These are phyloP conservation scores for Babesia ovis DNA, from an alignment of 169 alveolate genomes.

Conservation along the genomic window DNA sequence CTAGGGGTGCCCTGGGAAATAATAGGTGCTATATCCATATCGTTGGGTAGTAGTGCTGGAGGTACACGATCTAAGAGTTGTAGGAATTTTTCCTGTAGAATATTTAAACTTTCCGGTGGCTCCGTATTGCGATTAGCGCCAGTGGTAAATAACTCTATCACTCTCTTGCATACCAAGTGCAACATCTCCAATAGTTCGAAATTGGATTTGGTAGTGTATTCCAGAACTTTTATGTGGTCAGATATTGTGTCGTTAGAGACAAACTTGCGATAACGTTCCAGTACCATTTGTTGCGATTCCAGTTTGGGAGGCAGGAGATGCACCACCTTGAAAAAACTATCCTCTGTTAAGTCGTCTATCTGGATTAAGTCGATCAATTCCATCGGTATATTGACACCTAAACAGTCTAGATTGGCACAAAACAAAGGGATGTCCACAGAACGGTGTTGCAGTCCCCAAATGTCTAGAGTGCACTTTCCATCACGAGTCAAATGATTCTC, in stretches of 20 bases:
- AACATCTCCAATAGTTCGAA: background rate
- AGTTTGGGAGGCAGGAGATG: slow-evolving; percentile 20
- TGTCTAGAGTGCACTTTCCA: background rate
- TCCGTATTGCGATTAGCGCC: too few relatives aligned
- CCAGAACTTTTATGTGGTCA: slow-evolving; percentile 32
- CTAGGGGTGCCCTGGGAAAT: background rate
- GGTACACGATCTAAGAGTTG: slow-evolving; percentile 5
- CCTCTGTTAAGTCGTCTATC: background rate
- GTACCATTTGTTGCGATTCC: slow-evolving; percentile 11
- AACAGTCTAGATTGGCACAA: slow-evolving; percentile 26
- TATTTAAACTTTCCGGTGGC: too few relatives aligned
- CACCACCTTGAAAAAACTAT: slow-evolving; percentile 21
- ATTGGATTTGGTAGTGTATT: slow-evolving; percentile 22
- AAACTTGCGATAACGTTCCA: background rate
- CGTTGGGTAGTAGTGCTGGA: background rate
- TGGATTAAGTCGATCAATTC: background rate
- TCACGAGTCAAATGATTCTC: slow-evolving; percentile 8
- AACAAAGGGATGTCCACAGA: slow-evolving; percentile 32
- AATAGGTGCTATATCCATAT: background rate
- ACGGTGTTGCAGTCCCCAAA: background rate
- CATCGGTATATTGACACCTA: slow-evolving; percentile 32
- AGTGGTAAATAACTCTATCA: background rate
- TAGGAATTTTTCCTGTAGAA: background rate
- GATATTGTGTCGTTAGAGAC: background rate
- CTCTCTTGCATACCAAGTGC: background rate